These are phyloP conservation scores for Crithidia expoeki DNA, from an alignment of 208 protist species.

Conservation along the genomic window DNA sequence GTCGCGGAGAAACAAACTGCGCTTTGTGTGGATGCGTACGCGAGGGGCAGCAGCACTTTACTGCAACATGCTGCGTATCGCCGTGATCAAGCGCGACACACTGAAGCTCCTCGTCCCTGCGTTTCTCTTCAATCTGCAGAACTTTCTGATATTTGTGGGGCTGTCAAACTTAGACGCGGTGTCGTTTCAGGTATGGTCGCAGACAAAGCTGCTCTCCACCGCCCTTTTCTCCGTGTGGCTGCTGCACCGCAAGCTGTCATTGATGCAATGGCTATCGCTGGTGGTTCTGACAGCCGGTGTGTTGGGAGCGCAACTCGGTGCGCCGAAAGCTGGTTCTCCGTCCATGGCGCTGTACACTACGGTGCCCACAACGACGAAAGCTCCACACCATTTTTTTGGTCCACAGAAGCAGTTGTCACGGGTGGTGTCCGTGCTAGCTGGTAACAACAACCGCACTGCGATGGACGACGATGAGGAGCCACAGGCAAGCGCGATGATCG, in stretches of 20 bases:
- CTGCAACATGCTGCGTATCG: conserved; percentile 32
- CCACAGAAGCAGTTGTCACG: neutral
- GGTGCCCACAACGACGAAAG: neutral
- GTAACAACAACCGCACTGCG: neutral
- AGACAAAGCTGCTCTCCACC: conserved; percentile 75
- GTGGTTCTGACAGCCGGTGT: conserved; percentile 65
- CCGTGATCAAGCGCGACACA: conserved; percentile 54
- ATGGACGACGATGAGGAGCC: conserved; percentile 9
- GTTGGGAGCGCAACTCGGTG: conserved; percentile 51
- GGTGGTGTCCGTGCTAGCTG: neutral
- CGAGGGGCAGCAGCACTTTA: conserved; percentile 14
- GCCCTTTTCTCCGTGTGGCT: conserved; percentile 77
- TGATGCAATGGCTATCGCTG: conserved; percentile 74
- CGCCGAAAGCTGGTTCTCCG: neutral
- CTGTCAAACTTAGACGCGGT: conserved; percentile 75
- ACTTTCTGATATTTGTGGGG: conserved; percentile 72
- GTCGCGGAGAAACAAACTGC: neutral
- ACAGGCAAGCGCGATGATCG: conserved; percentile 38
- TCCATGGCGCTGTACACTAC: neutral
- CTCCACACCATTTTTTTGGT: neutral
- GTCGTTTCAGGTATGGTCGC: conserved; percentile 81
- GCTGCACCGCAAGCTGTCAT: conserved; percentile 52
- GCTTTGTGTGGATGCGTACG: neutral
- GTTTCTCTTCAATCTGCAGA: conserved; percentile 78
- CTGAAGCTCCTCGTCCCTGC: conserved; percentile 64